Evolutionary conservation across 768 basidiomycete species (phyloP).

Genomic region (Tricholoma saponaceum): DNA sequence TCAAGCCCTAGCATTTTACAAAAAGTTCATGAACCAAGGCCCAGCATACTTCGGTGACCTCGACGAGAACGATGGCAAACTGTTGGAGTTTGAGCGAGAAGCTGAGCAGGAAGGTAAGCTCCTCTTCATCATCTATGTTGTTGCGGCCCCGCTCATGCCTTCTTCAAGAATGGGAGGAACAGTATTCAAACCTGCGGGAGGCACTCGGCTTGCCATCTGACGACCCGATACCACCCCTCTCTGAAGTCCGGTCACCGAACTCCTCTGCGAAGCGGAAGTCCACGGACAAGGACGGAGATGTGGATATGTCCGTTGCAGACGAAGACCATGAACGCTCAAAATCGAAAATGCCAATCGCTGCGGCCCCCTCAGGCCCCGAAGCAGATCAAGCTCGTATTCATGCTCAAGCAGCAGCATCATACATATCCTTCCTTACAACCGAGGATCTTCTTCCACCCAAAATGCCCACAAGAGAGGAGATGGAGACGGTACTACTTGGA

Average conservation of each 20-base stretch:
- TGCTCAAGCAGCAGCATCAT: constrained; percentile 60
- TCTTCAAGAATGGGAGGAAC: constrained; percentile 61
- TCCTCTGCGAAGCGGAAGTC: constrained; percentile 51
- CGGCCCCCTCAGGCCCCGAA: constrained; percentile 16
- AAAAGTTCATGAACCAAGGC: constrained; percentile 85
- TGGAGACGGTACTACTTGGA: constrained; percentile 71
- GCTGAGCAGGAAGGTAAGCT: constrained; percentile 71
- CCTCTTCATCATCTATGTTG: neutral
- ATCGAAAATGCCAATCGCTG: constrained; percentile 18
- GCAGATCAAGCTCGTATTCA: constrained; percentile 31
- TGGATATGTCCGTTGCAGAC: constrained; percentile 30
- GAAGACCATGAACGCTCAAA: constrained; percentile 31
- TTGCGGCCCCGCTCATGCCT: constrained; percentile 3
- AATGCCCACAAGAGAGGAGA: constrained; percentile 71
- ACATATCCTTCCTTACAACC: constrained; percentile 71
- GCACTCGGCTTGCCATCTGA: constrained; percentile 48
- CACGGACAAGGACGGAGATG: constrained; percentile 39
- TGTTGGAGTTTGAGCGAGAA: constrained; percentile 67
- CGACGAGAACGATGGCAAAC: constrained; percentile 69
- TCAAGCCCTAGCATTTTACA: constrained; percentile 68
- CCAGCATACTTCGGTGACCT: constrained; percentile 89
- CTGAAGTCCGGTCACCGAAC: constrained; percentile 26
- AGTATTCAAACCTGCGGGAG: constrained; percentile 50
- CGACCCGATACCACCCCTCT: constrained; percentile 48
- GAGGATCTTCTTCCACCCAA: constrained; percentile 73